phyloP scores from a whole-genome alignment of 1,284 basidiomycete genomes.

The Ceratobasidium sp. region DNA sequence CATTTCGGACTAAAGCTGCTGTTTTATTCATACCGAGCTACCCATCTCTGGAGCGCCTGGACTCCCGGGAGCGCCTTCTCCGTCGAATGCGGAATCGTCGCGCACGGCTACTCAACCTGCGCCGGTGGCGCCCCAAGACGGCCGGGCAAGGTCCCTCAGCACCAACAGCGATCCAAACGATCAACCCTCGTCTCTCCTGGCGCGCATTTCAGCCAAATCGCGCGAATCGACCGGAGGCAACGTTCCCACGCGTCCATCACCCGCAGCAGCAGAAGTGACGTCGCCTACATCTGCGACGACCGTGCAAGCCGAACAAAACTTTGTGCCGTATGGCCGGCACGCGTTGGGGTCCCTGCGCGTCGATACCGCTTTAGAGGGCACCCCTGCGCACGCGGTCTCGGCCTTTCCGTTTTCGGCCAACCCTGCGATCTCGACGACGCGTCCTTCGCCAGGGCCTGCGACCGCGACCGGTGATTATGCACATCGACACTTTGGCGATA shows the following conservation, averaged over 20 bases:
- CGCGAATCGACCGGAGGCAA: slow-evolving; percentile 34
- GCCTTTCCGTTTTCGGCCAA: slow-evolving; percentile 45
- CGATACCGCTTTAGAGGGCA: slow-evolving; percentile 29
- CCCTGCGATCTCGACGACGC: slow-evolving; percentile 44
- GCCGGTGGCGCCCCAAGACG: slow-evolving; percentile 51
- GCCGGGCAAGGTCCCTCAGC: slow-evolving; percentile 76
- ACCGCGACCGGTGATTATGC: slow-evolving; percentile 44
- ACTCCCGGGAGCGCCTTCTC: slow-evolving; percentile 61
- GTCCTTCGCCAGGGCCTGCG: slow-evolving; percentile 44
- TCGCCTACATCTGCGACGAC: slow-evolving; percentile 42
- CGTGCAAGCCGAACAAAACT: slow-evolving; percentile 42
- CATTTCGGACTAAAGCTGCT: slow-evolving; percentile 63
- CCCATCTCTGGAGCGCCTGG: slow-evolving; percentile 71
- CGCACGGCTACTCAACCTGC: slow-evolving; percentile 20
- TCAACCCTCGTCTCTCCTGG: slow-evolving; percentile 72
- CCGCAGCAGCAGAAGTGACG: slow-evolving; percentile 31
- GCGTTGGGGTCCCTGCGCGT: slow-evolving; percentile 30
- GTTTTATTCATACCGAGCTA: slow-evolving; percentile 89
- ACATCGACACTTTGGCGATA: slow-evolving; percentile 43
- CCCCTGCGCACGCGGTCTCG: slow-evolving; percentile 41
- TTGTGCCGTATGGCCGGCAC: slow-evolving; percentile 38
- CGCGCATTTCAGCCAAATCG: slow-evolving; percentile 74
- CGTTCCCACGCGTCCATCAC: slow-evolving; percentile 15
- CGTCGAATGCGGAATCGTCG: slow-evolving; percentile 51
- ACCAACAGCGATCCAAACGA: slow-evolving; percentile 80